Evolutionary conservation across 1,284 basidiomycete genomes (phyloP).

Genomic region (Austroboletus novae-zelandiae): DNA sequence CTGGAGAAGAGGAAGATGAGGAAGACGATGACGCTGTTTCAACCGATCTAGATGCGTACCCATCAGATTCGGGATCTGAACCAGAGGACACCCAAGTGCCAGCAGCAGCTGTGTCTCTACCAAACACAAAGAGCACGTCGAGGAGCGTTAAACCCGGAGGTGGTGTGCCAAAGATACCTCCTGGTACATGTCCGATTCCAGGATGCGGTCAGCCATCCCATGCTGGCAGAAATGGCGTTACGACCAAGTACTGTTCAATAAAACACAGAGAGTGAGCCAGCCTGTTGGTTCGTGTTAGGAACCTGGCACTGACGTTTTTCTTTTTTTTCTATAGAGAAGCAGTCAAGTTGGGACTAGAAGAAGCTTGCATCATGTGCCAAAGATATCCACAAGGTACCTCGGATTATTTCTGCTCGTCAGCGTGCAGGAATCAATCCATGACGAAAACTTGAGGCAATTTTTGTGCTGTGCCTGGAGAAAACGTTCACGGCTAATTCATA

Average conservation of each 20-base stretch:
- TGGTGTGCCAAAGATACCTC: slow-evolving; percentile 1
- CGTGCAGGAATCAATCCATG: slow-evolving; percentile 34
- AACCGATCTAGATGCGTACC: slow-evolving; percentile 34
- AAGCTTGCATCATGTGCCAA: slow-evolving; percentile 35
- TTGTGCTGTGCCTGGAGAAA: neutral
- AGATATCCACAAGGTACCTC: slow-evolving; percentile 29
- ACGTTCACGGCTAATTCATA: neutral
- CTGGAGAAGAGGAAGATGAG: slow-evolving; percentile 27
- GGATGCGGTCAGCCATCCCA: slow-evolving; percentile 26
- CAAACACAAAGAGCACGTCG: slow-evolving; percentile 9
- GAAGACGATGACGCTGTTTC: slow-evolving; percentile 16
- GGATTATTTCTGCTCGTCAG: slow-evolving; percentile 34
- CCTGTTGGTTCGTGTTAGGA: slow-evolving; percentile 1
- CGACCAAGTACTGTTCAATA: slow-evolving; percentile 29
- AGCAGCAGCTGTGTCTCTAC: slow-evolving; percentile 3
- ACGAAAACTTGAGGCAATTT: slow-evolving; percentile 24
- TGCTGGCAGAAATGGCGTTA: slow-evolving; percentile 27
- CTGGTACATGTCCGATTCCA: slow-evolving; percentile 25
- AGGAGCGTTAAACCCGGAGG: slow-evolving; percentile 13
- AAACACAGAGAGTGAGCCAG: slow-evolving; percentile 33
- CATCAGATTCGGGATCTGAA: slow-evolving; percentile 30
- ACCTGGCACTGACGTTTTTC: slow-evolving; percentile 2
- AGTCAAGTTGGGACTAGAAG: slow-evolving; percentile 27
- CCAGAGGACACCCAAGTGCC: slow-evolving; percentile 21
- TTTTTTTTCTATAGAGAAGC: slow-evolving; percentile 25